These are phyloP conservation scores for Lyophyllum shimeji DNA, from an alignment of 768 basidiomycete genomes.

Conservation along the genomic window DNA sequence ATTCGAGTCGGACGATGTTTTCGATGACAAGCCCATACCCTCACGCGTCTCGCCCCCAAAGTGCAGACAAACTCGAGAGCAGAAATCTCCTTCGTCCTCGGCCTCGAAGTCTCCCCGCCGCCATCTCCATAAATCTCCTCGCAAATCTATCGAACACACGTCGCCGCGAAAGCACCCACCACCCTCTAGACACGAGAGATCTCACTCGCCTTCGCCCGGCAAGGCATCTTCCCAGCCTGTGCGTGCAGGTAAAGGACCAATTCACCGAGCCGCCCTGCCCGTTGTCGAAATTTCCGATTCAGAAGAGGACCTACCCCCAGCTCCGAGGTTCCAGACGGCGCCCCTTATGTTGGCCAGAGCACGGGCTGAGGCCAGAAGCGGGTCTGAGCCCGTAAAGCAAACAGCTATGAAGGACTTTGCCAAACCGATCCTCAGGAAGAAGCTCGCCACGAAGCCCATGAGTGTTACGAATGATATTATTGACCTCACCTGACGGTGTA, in stretches of 20 bases:
- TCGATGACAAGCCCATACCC: background rate
- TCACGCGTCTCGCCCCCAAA: background rate
- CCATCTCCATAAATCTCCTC: slow-evolving; percentile 18
- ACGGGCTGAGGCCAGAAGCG: slow-evolving; percentile 2
- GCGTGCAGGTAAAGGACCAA: background rate
- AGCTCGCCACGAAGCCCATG: background rate
- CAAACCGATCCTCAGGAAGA: background rate
- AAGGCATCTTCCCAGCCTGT: background rate
- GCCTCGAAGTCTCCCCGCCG: slow-evolving; percentile 14
- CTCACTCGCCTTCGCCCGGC: slow-evolving; percentile 9
- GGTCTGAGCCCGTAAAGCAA: slow-evolving; percentile 2
- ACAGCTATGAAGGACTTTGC: slow-evolving; percentile 3
- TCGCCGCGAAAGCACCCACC: slow-evolving; percentile 13
- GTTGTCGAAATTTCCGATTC: slow-evolving; percentile 42
- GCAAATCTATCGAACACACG: slow-evolving; percentile 15
- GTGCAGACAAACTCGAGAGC: slow-evolving; percentile 3
- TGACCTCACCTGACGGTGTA: slow-evolving; percentile 14
- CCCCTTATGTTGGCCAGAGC: slow-evolving; percentile 17
- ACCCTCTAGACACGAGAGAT: background rate
- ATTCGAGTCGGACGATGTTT: slow-evolving; percentile 15
- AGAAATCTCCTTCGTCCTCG: slow-evolving; percentile 16
- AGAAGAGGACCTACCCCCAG: slow-evolving; percentile 19
- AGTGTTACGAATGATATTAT: slow-evolving; percentile 8
- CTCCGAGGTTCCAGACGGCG: background rate
- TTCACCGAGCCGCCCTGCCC: slow-evolving; percentile 4